Evolutionary conservation across 2,329 filamentous ascomycete genomes (phyloP).

Genomic region (Harringtonia lauricola): DNA sequence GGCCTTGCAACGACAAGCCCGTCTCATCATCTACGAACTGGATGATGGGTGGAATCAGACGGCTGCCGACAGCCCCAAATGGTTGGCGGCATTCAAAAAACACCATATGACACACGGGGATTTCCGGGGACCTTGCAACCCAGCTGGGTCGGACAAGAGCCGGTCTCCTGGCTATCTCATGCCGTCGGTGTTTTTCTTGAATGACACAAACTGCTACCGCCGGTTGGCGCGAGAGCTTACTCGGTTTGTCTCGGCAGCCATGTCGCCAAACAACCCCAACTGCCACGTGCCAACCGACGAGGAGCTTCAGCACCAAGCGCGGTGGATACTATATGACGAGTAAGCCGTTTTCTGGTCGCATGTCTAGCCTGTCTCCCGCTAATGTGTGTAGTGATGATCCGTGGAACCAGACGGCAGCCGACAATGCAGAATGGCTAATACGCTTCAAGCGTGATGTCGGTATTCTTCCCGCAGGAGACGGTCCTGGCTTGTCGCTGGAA

Average conservation of each 20-base stretch:
- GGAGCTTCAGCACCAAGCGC: conserved; percentile 53
- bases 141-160: neutral
- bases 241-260: conserved; percentile 39
- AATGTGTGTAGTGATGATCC: conserved; percentile 39
- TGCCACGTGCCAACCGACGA: conserved; percentile 46
- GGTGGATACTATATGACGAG: conserved; percentile 53
- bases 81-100: conserved; percentile 41
- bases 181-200: conserved; percentile 35
- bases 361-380: neutral
- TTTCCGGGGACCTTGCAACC: neutral
- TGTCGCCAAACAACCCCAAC: conserved; percentile 50
- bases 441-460: conserved; percentile 50
- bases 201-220: conserved; percentile 49
- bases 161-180: conserved; percentile 11
- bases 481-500: conserved; percentile 34
- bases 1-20: conserved; percentile 44
- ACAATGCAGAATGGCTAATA: conserved; percentile 52
- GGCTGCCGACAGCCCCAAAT: conserved; percentile 42
- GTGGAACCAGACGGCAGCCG: conserved; percentile 53
- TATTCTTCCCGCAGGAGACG: conserved; percentile 33
- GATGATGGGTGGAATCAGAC: conserved; percentile 57
- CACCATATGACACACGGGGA: conserved; percentile 18
- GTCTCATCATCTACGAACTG: conserved; percentile 50
- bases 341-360: conserved; percentile 24
- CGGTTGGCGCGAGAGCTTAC: conserved; percentile 41